Evolutionary conservation across 2,329 filamentous ascomycete genomes (phyloP).

Genomic region (Penicillium sp.): DNA sequence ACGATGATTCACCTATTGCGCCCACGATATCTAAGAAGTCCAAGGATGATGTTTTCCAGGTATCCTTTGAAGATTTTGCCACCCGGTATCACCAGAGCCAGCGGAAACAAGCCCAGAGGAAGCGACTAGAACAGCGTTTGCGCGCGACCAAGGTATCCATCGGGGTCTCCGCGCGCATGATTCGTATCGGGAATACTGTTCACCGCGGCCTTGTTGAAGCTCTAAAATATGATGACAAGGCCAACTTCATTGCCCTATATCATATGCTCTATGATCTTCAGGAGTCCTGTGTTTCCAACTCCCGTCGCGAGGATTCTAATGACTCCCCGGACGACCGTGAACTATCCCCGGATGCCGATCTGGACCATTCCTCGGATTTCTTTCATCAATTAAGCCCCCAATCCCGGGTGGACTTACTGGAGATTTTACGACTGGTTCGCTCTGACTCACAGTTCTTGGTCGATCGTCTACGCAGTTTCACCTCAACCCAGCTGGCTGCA

Average conservation of each 20-base stretch:
- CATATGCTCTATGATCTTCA: slow-evolving; percentile 46
- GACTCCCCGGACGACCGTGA: slow-evolving; percentile 36
- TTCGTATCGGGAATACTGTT: slow-evolving; percentile 42
- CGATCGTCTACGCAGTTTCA: slow-evolving; percentile 73
- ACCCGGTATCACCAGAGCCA: slow-evolving; percentile 42
- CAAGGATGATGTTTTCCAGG: slow-evolving; percentile 23
- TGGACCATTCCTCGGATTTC: slow-evolving; percentile 38
- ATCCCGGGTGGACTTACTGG: slow-evolving; percentile 72
- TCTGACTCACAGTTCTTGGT: slow-evolving; percentile 88
- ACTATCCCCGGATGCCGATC: slow-evolving; percentile 39
- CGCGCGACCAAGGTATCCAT: slow-evolving; percentile 45
- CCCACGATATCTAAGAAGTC: slow-evolving; percentile 11
- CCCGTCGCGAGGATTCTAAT: slow-evolving; percentile 34
- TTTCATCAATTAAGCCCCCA: slow-evolving; percentile 70
- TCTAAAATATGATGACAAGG: slow-evolving; percentile 47
- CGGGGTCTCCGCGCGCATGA: slow-evolving; percentile 43
- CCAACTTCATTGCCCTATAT: slow-evolving; percentile 46
- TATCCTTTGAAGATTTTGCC: slow-evolving; percentile 48
- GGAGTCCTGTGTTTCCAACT: slow-evolving; percentile 41
- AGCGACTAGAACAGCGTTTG: slow-evolving; percentile 41
- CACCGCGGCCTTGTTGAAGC: slow-evolving; percentile 48
- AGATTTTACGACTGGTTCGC: slow-evolving; percentile 77
- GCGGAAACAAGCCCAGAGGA: slow-evolving; percentile 43
- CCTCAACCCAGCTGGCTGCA: slow-evolving; percentile 71
- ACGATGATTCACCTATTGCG: background rate